These are phyloP conservation scores for Astrothelium subdiscretum DNA, from an alignment of 495 filamentous ascomycete genomes.

Conservation along the genomic window DNA sequence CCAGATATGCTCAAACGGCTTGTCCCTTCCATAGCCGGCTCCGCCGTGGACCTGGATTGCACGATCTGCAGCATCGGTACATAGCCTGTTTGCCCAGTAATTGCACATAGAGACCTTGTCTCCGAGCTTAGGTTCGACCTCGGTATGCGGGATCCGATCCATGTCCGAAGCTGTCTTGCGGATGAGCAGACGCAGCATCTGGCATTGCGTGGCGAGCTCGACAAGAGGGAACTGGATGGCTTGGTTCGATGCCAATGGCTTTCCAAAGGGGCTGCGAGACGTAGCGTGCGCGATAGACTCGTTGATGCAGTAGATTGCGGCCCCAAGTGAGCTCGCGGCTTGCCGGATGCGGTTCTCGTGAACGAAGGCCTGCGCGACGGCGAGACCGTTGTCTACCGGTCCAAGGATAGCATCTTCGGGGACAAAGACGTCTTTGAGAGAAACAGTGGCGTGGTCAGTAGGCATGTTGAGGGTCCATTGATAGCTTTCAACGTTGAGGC, in stretches of 20 bases:
- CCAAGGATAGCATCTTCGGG: constrained; percentile 39
- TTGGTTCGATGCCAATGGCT: constrained; percentile 43
- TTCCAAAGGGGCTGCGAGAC: constrained; percentile 41
- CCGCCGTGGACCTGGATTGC: constrained; percentile 51
- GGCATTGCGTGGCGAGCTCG: constrained; percentile 45
- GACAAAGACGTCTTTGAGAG: constrained; percentile 38
- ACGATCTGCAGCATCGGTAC: constrained; percentile 45
- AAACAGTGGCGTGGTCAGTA: constrained; percentile 47
- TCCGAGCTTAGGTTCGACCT: constrained; percentile 42
- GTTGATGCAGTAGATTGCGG: constrained; percentile 44
- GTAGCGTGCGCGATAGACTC: constrained; percentile 42
- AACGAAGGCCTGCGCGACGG: constrained; percentile 49
- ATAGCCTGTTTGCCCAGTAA: constrained; percentile 49
- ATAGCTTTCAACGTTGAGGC: constrained; percentile 39
- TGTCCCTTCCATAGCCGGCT: constrained; percentile 28
- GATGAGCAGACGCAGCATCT: constrained; percentile 50
- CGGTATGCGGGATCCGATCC: constrained; percentile 40
- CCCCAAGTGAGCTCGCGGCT: constrained; percentile 47
- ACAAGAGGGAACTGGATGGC: constrained; percentile 51
- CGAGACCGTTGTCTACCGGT: constrained; percentile 34
- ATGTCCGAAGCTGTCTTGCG: constrained; percentile 47
- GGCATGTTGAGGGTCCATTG: constrained; percentile 55
- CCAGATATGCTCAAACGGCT: constrained; percentile 33
- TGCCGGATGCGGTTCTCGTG: constrained; percentile 53
- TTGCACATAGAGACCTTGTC: constrained; percentile 53